phyloP scores from a whole-genome alignment of 495 filamentous ascomycete species.

The Apodospora peruviana region DNA sequence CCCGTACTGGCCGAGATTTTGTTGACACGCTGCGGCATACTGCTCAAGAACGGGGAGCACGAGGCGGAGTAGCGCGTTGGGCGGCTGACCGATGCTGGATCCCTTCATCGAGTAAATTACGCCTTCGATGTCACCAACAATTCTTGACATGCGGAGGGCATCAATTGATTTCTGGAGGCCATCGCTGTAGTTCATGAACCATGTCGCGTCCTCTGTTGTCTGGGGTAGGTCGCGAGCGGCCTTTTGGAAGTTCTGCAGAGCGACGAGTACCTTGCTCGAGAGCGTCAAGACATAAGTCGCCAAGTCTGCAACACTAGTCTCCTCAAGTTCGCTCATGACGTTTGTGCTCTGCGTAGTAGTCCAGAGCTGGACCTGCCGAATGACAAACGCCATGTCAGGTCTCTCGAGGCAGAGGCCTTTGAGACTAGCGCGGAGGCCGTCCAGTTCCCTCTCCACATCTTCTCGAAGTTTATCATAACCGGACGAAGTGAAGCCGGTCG shows the following conservation, averaged over 20 bases:
- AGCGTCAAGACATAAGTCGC: slow-evolving; percentile 50
- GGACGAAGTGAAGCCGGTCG: slow-evolving; percentile 45
- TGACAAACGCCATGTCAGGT: slow-evolving; percentile 56
- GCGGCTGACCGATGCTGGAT: slow-evolving; percentile 44
- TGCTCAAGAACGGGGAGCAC: slow-evolving; percentile 69
- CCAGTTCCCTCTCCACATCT: slow-evolving; percentile 39
- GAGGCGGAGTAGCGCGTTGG: slow-evolving; percentile 57
- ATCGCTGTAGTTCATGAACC: slow-evolving; percentile 57
- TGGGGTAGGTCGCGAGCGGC: slow-evolving; percentile 24
- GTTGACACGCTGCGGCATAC: slow-evolving; percentile 57
- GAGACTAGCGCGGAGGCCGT: slow-evolving; percentile 40
- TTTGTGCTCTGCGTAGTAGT: slow-evolving; percentile 16
- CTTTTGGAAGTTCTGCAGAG: slow-evolving; percentile 65
- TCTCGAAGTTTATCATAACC: slow-evolving; percentile 35
- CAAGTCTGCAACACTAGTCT: slow-evolving; percentile 19
- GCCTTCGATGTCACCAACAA: slow-evolving; percentile 37
- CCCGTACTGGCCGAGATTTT: slow-evolving; percentile 46
- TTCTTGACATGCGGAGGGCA: slow-evolving; percentile 50
- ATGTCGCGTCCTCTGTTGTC: slow-evolving; percentile 54
- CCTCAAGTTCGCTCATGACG: slow-evolving; percentile 11
- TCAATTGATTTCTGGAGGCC: slow-evolving; percentile 51
- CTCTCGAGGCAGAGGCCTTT: slow-evolving; percentile 35
- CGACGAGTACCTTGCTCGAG: slow-evolving; percentile 62
- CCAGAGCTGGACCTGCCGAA: slow-evolving; percentile 55
- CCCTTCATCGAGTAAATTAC: slow-evolving; percentile 46